These are phyloP conservation scores for Escallonia rubra DNA, from an alignment of 129 eudicot species.

Conservation along the genomic window DNA sequence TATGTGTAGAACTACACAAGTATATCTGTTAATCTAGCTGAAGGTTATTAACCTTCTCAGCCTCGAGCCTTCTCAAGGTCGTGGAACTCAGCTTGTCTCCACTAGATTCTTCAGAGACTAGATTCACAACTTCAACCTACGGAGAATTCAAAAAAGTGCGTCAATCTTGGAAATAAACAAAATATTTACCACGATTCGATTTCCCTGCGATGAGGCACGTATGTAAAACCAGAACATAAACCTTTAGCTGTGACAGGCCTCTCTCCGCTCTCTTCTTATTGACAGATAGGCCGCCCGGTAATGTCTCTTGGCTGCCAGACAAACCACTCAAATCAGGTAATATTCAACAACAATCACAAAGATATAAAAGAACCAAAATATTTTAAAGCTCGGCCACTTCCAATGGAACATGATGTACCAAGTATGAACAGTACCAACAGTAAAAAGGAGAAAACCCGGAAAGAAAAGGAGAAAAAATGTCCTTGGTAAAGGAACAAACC, in stretches of 20 bases:
- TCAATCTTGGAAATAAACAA: not conserved
- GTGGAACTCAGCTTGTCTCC: conserved; percentile 73
- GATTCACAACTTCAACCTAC: conserved; percentile 83
- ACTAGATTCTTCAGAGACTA: conserved; percentile 51
- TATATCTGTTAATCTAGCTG: conserved; percentile 14
- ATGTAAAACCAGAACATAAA: conserved; percentile 10
- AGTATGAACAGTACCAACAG: no score
- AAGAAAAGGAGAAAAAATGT: not conserved
- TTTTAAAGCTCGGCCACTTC: no score
- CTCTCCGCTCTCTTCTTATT: conserved; percentile 86
- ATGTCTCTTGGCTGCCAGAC: conserved; percentile 86
- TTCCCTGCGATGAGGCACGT: not conserved
- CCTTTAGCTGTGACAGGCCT: conserved; percentile 83
- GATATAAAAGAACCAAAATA: not conserved
- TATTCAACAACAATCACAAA: not conserved
- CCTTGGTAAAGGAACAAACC: conserved; percentile 36
- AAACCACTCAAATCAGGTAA: not conserved
- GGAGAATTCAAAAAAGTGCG: not conserved
- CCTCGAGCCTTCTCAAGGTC: conserved; percentile 66
- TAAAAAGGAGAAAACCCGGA: not conserved
- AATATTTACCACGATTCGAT: not conserved
- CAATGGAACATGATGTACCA: no score
- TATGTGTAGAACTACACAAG: not conserved
- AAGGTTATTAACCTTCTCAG: conserved; percentile 40
- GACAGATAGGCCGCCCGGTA: conserved; percentile 85